Conservation (phyloP, 1,139 yeast species). For the Scheffersomyces cryptocercus region DNA sequence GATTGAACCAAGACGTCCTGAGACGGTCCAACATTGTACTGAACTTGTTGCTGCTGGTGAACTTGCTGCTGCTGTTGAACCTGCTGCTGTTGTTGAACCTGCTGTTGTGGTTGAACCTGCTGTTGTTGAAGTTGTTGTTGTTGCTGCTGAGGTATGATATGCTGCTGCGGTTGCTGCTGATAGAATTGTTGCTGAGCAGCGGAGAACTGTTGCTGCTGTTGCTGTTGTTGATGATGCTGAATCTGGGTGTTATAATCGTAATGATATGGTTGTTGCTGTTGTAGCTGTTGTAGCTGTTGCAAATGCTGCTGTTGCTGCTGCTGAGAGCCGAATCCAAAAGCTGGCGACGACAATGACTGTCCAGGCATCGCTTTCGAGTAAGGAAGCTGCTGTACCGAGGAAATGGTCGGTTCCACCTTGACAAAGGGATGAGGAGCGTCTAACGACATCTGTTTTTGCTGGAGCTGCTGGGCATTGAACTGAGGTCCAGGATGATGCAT, state of each 20-base stretch:
- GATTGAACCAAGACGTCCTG: not conserved
- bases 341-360: too few species aligned
- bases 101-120: slow-evolving; percentile 4
- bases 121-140: slow-evolving; percentile 7
- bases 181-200: slow-evolving; percentile 6
- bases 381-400: not conserved
- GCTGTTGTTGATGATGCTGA: slow-evolving; percentile 14
- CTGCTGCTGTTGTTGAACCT: slow-evolving; percentile 5
- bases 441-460: not conserved
- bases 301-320: slow-evolving; percentile 2
- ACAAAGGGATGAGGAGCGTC: not conserved
- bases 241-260: slow-evolving; percentile 1
- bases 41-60: slow-evolving; percentile 8
- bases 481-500: not conserved
- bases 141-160: slow-evolving; percentile 10
- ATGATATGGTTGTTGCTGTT: slow-evolving; percentile 1
- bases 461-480: not conserved
- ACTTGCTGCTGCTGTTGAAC: slow-evolving; percentile 6
- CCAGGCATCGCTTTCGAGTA: too few species aligned
- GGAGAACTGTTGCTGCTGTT: slow-evolving; percentile 2
- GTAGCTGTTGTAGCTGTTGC: slow-evolving; percentile 4
- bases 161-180: slow-evolving; percentile 9
- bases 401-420: not conserved
- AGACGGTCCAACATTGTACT: not conserved
- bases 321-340: not conserved